Conservation (phyloP, 2,329 filamentous ascomycete species). For the Ambrosiella cleistominuta region DNA sequence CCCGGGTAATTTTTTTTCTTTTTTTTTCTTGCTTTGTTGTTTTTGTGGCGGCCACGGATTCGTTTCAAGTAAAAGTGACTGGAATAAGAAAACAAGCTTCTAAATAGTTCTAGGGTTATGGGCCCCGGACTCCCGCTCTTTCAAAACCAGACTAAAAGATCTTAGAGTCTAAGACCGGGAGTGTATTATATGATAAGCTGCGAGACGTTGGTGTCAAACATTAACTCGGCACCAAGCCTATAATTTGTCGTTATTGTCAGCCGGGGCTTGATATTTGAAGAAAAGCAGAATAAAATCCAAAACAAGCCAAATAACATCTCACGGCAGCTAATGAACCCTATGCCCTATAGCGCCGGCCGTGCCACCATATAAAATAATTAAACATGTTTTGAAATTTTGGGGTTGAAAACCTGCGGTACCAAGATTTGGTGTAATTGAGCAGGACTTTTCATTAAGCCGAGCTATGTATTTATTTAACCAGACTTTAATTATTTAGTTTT, state of each 20-base stretch:
- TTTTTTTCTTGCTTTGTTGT: not conserved
- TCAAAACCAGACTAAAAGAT: not conserved
- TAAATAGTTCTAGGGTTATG: not conserved
- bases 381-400: not conserved
- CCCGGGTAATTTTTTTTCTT: not conserved
- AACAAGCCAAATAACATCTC: not conserved
- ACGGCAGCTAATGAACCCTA: not conserved
- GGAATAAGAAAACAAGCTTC: not conserved
- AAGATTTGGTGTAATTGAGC: too few relatives aligned
- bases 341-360: not conserved
- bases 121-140: not conserved
- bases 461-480: not conserved
- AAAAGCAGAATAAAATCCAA: not conserved
- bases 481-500: not conserved
- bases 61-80: not conserved
- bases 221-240: too few relatives aligned
- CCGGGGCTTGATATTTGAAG: not conserved
- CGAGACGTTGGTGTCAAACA: too few relatives aligned
- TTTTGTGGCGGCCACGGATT: not conserved
- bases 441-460: too few relatives aligned
- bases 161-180: not conserved
- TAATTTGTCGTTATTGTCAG: not conserved
- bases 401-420: too few relatives aligned
- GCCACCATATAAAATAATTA: not conserved
- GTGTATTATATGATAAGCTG: not conserved